Conservation (phyloP, 345 rosid species). For the Cochlearia excelsa region DNA sequence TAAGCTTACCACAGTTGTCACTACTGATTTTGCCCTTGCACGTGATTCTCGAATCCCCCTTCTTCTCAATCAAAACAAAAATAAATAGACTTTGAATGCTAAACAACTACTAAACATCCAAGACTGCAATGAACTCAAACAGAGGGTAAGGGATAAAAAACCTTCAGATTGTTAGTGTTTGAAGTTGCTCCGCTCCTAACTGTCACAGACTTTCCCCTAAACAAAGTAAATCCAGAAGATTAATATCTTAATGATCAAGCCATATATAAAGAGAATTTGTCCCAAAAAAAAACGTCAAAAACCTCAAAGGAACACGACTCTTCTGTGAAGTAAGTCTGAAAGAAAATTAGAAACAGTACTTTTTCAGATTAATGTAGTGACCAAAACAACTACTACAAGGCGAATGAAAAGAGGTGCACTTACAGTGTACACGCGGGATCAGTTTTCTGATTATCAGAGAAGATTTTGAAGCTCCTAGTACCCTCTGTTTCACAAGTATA, state of each 20-base stretch:
- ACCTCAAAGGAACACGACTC: constrained; percentile 32
- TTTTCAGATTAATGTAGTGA: too few species aligned
- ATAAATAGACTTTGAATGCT: not conserved
- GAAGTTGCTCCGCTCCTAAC: constrained; percentile 33
- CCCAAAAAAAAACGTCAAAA: constrained; percentile 5
- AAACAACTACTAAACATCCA: constrained; percentile 5
- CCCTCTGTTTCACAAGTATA: constrained; percentile 33
- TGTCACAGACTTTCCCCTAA: constrained; percentile 40
- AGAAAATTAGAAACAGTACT: not conserved
- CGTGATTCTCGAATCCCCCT: constrained; percentile 40
- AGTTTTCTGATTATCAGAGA: constrained; percentile 40
- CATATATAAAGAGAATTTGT: constrained; percentile 9
- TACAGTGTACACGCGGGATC: constrained; percentile 41
- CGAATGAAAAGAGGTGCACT: constrained; percentile 27
- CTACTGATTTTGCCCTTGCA: constrained; percentile 43
- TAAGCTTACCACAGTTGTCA: constrained; percentile 41
- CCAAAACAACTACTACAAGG: too few species aligned
- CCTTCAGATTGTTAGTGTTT: constrained; percentile 45
- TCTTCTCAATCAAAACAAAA: constrained; percentile 27
- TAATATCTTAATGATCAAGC: not conserved
- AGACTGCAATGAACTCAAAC: not conserved
- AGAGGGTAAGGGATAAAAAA: constrained; percentile 23
- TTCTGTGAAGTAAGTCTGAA: constrained; percentile 21
- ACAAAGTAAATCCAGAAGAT: constrained; percentile 8
- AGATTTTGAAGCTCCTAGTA: constrained; percentile 46